Percentiles rank a stretch among this genome's conserved stretches.
Conservation (phyloP, 306 rosid genomes). For the Cucurbita ficifolia region DNA sequence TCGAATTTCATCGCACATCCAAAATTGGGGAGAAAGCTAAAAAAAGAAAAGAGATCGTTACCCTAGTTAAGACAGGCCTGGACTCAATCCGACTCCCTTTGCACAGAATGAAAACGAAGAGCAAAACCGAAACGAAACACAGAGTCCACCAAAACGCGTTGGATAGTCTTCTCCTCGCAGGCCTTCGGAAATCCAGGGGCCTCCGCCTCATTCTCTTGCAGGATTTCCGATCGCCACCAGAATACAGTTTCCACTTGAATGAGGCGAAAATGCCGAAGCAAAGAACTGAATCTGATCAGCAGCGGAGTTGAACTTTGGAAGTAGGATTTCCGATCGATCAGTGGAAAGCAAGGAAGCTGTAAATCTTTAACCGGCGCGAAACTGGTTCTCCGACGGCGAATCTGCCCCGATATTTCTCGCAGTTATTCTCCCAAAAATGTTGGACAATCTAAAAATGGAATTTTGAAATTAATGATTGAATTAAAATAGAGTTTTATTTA, state of each 20-base stretch:
- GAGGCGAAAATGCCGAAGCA: not conserved
- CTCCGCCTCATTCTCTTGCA: conserved; percentile 58
- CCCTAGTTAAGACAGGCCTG: conserved; percentile 47
- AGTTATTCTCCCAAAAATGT: no score
- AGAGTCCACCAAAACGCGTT: conserved; percentile 63
- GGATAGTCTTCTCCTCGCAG: conserved; percentile 61
- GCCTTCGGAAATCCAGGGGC: conserved; percentile 62
- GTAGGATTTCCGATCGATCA: no score
- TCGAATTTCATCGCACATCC: not conserved
- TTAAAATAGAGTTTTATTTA: no score
- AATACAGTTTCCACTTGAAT: not conserved
- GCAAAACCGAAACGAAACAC: conserved; percentile 50
- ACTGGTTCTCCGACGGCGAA: no score
- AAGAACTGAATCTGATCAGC: not conserved
- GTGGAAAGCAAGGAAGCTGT: no score
- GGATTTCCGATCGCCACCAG: not conserved
- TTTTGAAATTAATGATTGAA: no score
- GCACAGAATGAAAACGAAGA: conserved; percentile 52
- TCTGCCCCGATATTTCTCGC: no score
- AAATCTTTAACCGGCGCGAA: not conserved
- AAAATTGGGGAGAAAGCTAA: conserved; percentile 25
- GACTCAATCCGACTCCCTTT: conserved; percentile 71
- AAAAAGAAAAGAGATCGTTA: conserved; percentile 9
- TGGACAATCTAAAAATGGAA: no score
- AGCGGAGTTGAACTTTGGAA: not conserved